Conservation (phyloP, 345 rosid genomes). For the Dimocarpus longan region DNA sequence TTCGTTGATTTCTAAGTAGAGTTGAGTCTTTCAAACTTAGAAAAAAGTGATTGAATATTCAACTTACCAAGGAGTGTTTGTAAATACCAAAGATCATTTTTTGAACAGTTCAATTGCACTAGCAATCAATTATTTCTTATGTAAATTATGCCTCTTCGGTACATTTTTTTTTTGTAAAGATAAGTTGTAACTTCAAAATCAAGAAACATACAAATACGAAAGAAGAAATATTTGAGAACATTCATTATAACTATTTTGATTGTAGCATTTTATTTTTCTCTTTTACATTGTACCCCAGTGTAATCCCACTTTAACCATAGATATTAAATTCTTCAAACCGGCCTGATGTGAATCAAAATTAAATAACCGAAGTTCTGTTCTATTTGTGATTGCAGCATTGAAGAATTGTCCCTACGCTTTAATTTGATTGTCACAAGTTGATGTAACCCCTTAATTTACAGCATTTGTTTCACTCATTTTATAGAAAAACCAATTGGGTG, state of each 20-base stretch:
- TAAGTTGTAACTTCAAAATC: background rate
- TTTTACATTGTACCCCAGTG: too few relatives aligned
- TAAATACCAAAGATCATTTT: background rate
- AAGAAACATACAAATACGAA: background rate
- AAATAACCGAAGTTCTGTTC: too few relatives aligned
- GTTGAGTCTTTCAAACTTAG: background rate
- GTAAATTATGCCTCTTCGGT: background rate
- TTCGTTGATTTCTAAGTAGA: background rate
- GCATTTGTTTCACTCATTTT: background rate
- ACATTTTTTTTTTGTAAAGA: background rate
- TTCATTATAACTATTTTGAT: background rate
- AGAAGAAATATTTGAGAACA: background rate
- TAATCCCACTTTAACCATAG: too few relatives aligned
- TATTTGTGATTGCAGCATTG: background rate
- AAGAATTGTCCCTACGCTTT: background rate
- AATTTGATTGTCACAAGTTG: conserved; percentile 1
- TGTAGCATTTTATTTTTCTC: too few relatives aligned
- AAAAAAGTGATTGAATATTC: background rate
- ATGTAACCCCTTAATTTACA: background rate
- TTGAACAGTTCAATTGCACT: background rate
- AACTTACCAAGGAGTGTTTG: background rate
- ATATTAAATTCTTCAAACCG: too few relatives aligned
- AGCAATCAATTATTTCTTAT: background rate
- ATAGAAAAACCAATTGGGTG: background rate
- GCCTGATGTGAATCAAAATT: too few relatives aligned